phyloP scores from a whole-genome alignment of 176 grass and related monocot species.

The Musa schizocarpa region DNA sequence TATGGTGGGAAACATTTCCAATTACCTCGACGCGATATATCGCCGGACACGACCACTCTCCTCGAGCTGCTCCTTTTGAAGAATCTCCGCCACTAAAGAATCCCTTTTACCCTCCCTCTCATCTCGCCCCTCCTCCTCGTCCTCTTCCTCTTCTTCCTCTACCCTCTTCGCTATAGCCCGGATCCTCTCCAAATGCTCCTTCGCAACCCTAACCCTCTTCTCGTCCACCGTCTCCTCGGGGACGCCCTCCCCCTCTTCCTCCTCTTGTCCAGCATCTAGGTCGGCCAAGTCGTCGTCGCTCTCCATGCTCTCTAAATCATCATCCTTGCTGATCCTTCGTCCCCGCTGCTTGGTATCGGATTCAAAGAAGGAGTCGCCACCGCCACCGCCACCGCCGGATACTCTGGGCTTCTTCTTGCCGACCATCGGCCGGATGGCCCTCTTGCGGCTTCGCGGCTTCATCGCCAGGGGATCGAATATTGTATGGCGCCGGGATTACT shows the following conservation, averaged over 20 bases:
- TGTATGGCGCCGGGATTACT: background rate
- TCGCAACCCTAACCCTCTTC: constrained; percentile 77
- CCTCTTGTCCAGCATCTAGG: constrained; percentile 11
- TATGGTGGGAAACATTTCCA: background rate
- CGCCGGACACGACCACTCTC: constrained; percentile 54
- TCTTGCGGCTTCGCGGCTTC: background rate
- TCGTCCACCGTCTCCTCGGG: constrained; percentile 51
- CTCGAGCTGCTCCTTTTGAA: constrained; percentile 63
- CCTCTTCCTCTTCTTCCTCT: constrained; percentile 42
- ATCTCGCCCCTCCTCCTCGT: constrained; percentile 25
- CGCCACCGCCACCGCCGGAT: background rate
- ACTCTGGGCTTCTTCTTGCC: background rate
- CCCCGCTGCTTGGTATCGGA: constrained; percentile 47
- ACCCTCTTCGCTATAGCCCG: constrained; percentile 34
- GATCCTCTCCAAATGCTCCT: constrained; percentile 43
- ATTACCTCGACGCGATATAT: constrained; percentile 55
- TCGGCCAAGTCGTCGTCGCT: constrained; percentile 42
- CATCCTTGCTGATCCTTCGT: constrained; percentile 18
- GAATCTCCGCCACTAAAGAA: constrained; percentile 50
- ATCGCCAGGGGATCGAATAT: background rate
- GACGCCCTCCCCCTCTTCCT: constrained; percentile 18
- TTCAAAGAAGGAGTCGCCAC: constrained; percentile 64
- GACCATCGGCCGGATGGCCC: background rate
- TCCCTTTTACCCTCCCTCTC: constrained; percentile 30
- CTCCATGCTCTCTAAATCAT: constrained; percentile 51